Evolutionary conservation across 2,329 filamentous ascomycete species (phyloP).

Genomic region (Alternaria sp.): DNA sequence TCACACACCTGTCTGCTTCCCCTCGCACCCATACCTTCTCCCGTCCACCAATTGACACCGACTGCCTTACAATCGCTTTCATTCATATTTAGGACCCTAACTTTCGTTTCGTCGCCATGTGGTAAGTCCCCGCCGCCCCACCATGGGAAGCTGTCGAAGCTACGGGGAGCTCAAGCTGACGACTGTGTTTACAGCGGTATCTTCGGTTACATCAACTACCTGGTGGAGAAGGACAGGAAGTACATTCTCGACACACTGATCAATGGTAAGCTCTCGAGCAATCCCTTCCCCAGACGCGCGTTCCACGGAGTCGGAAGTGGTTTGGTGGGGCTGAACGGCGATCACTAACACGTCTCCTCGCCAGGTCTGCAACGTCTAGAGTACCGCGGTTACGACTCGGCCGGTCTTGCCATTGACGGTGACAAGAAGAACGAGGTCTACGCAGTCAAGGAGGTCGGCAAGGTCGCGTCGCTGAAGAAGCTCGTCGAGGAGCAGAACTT

Average conservation of each 20-base stretch:
- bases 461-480: slow-evolving; percentile 95
- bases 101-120: slow-evolving; percentile 47
- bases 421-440: slow-evolving; percentile 99
- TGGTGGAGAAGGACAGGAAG: slow-evolving; percentile 98
- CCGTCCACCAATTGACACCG: slow-evolving; percentile 22
- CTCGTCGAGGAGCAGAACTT: slow-evolving; percentile 85
- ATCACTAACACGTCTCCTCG: slow-evolving; percentile 34
- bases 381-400: slow-evolving; percentile 98
- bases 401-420: slow-evolving; percentile 92
- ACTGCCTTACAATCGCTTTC: slow-evolving; percentile 41
- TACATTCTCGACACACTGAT: slow-evolving; percentile 95
- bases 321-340: slow-evolving; percentile 13
- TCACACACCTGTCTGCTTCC: slow-evolving; percentile 31
- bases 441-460: slow-evolving; percentile 99
- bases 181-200: slow-evolving; percentile 72
- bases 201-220: slow-evolving; percentile 99
- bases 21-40: slow-evolving; percentile 26
- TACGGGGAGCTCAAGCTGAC: slow-evolving; percentile 24
- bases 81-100: slow-evolving; percentile 32
- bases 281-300: slow-evolving; percentile 10
- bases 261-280: slow-evolving; percentile 73
- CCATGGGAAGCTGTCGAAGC: slow-evolving; percentile 1
- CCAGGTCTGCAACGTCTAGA: slow-evolving; percentile 92
- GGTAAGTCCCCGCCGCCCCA: slow-evolving; percentile 45
- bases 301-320: slow-evolving; percentile 3